A percentile compares a stretch with the other conserved stretches of the same genome.
Conservation (phyloP, 768 basidiomycete genomes). For the Roridomyces roridus region DNA sequence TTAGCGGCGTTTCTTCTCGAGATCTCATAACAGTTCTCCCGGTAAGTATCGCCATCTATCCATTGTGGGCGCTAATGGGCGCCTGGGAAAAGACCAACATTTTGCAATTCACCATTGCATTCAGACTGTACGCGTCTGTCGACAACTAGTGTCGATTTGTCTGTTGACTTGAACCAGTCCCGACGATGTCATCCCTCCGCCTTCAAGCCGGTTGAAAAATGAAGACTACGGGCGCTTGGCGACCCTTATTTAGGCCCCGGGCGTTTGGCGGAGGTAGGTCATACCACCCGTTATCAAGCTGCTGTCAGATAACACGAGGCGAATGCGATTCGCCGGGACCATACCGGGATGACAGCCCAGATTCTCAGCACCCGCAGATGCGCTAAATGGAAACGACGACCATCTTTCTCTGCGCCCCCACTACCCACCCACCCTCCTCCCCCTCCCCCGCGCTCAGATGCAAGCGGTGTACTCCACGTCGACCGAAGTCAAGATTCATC, state of each 20-base stretch:
- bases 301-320: slow-evolving; percentile 25
- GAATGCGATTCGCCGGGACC: slow-evolving; percentile 1
- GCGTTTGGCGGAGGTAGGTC: slow-evolving; percentile 9
- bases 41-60: no score
- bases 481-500: slow-evolving; percentile 24
- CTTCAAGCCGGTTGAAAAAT: background rate
- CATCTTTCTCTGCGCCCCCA: no score
- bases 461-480: slow-evolving; percentile 22
- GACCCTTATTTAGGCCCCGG: slow-evolving; percentile 10
- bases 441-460: background rate
- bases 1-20: no score
- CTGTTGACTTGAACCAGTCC: no score
- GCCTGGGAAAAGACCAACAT: no score
- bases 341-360: slow-evolving; percentile 4
- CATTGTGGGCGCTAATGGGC: no score
- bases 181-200: no score
- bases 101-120: no score
- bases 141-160: no score
- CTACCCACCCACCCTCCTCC: background rate
- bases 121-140: no score
- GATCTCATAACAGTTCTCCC: no score
- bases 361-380: slow-evolving; percentile 7
- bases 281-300: slow-evolving; percentile 19
- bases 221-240: slow-evolving; percentile 16
- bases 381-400: no score